These are phyloP conservation scores for Corymbia maculata DNA, from an alignment of 345 rosid genomes.

Conservation along the genomic window DNA sequence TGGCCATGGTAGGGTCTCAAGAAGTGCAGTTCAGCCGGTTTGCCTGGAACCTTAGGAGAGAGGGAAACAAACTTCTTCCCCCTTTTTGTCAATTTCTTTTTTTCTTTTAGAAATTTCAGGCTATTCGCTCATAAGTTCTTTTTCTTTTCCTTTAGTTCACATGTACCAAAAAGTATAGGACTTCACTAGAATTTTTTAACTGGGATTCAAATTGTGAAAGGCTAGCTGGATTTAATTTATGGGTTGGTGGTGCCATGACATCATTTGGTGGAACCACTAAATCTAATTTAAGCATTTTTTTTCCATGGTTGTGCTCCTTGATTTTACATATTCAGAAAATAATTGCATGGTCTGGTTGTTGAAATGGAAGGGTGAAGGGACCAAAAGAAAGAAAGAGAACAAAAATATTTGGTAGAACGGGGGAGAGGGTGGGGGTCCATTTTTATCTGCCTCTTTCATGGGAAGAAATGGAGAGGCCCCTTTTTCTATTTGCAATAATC, in stretches of 20 bases:
- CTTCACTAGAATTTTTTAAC: background rate
- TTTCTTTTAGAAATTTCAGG: background rate
- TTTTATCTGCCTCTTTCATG: background rate
- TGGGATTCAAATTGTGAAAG: background rate
- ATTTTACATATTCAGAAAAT: background rate
- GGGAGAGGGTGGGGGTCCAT: background rate
- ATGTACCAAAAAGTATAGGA: background rate
- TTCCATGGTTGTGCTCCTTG: background rate
- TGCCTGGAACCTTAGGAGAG: slow-evolving; percentile 35
- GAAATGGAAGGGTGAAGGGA: background rate
- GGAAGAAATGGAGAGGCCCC: background rate
- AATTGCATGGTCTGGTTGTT: background rate
- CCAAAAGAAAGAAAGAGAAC: background rate
- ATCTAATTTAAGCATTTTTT: background rate
- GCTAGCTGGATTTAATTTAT: background rate
- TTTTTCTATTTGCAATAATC: background rate
- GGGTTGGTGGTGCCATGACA: background rate
- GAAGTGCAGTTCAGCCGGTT: slow-evolving; percentile 58
- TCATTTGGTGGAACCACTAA: background rate
- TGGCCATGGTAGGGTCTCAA: slow-evolving; percentile 57
- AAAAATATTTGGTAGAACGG: background rate
- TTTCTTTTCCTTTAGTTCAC: background rate
- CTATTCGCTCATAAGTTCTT: background rate
- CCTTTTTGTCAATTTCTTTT: background rate
- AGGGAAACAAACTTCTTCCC: background rate